These are phyloP conservation scores for Pleurotus sapidus DNA, from an alignment of 768 basidiomycete genomes.

Conservation along the genomic window DNA sequence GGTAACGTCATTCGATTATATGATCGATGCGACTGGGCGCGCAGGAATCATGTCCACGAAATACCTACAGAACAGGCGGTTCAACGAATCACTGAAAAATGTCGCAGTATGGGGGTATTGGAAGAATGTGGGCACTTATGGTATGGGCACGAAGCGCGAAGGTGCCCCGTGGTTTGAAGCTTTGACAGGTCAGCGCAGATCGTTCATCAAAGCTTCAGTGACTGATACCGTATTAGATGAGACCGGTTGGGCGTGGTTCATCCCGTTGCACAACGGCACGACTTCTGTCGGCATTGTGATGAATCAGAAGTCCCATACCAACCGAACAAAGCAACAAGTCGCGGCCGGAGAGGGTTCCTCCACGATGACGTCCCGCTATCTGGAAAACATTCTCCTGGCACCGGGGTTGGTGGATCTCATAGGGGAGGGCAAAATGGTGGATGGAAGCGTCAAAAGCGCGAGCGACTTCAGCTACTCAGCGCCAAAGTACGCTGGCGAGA, in stretches of 20 bases:
- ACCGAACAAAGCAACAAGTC: constrained; percentile 23
- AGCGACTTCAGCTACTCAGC: constrained; percentile 68
- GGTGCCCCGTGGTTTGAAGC: constrained; percentile 55
- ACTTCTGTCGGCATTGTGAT: constrained; percentile 51
- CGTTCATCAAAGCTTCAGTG: background rate
- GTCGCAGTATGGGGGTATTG: constrained; percentile 72
- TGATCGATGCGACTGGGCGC: constrained; percentile 64
- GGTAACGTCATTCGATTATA: constrained; percentile 51
- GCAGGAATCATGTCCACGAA: constrained; percentile 56
- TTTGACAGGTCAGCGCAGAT: constrained; percentile 38
- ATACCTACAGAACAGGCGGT: constrained; percentile 53
- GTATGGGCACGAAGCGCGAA: constrained; percentile 34
- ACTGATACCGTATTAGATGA: constrained; percentile 31
- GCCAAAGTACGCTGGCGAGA: constrained; percentile 47
- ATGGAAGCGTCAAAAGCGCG: constrained; percentile 48
- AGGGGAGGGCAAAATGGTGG: constrained; percentile 33
- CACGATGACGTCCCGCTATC: constrained; percentile 36
- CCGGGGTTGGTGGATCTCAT: constrained; percentile 44
- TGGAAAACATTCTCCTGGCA: constrained; percentile 40
- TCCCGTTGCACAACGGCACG: constrained; percentile 48
- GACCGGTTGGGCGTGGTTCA: constrained; percentile 56
- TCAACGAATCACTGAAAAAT: constrained; percentile 52
- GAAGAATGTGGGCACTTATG: constrained; percentile 44
- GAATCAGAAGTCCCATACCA: constrained; percentile 31
- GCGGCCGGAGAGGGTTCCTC: constrained; percentile 19